Conservation (phyloP, 2,329 filamentous ascomycete genomes). For the Sarocladium strictum region DNA sequence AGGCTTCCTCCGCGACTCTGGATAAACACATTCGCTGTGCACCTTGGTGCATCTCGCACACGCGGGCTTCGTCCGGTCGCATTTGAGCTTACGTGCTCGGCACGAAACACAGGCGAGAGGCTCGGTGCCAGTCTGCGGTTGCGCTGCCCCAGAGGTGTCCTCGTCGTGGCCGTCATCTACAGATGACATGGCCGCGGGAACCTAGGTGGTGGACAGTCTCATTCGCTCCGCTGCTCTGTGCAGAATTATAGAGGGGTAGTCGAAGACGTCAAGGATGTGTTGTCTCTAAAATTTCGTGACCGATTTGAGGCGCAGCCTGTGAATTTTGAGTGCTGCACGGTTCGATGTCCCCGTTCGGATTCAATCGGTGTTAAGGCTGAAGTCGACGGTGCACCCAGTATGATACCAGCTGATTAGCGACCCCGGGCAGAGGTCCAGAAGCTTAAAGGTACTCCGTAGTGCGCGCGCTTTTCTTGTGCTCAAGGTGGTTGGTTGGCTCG, state of each 20-base stretch:
- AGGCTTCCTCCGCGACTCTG: constrained; percentile 82
- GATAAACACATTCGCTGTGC: constrained; percentile 76
- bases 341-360: background rate
- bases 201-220: background rate
- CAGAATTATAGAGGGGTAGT: background rate
- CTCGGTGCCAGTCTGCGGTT: constrained; percentile 24
- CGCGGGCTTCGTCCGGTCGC: constrained; percentile 72
- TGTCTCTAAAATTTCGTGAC: too few relatives aligned
- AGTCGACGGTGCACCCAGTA: background rate
- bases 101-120: constrained; percentile 77
- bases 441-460: background rate
- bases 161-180: constrained; percentile 2
- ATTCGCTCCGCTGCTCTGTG: background rate
- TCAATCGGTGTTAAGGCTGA: constrained; percentile 2
- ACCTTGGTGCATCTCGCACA: constrained; percentile 76
- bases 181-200: background rate
- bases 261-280: too few relatives aligned
- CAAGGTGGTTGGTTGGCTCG: too few relatives aligned
- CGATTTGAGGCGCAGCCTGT: too few relatives aligned
- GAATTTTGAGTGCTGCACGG: too few relatives aligned
- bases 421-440: background rate
- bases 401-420: too few relatives aligned
- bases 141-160: background rate
- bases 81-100: constrained; percentile 78
- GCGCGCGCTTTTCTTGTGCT: too few relatives aligned